A percentile compares a stretch with the other conserved stretches of the same genome.
Conservation (phyloP, 805 yeast species). For the Wickerhamiella bombiphila region DNA sequence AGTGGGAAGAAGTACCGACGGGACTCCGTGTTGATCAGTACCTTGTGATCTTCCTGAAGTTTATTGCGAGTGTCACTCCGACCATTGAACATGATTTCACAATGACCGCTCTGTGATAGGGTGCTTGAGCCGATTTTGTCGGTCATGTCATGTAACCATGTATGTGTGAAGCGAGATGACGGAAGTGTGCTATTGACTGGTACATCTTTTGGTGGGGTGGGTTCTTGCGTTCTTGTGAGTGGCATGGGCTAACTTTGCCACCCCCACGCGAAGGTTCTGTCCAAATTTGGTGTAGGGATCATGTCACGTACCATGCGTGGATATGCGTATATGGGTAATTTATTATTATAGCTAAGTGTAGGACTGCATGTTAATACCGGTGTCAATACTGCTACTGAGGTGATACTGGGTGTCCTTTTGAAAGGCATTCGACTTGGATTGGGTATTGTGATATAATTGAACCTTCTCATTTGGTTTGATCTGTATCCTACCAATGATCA, state of each 20-base stretch:
- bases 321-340: no score
- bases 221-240: no score
- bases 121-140: background rate
- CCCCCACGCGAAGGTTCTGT: no score
- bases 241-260: no score
- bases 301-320: no score
- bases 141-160: background rate
- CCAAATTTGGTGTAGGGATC: no score
- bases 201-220: background rate
- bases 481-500: background rate
- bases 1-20: constrained; percentile 42
- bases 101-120: constrained; percentile 61
- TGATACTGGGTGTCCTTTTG: no score
- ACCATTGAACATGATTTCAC: constrained; percentile 96
- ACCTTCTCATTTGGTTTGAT: background rate
- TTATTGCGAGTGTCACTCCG: constrained; percentile 93
- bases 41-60: constrained; percentile 74
- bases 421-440: no score
- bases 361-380: no score
- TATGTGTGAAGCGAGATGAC: background rate
- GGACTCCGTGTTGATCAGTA: constrained; percentile 82
- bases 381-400: no score
- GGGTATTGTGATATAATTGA: no score
- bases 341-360: no score
- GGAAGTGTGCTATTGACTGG: background rate